Evolutionary conservation across 306 rosid genomes (phyloP).

Genomic region (Begonia masoniana): DNA sequence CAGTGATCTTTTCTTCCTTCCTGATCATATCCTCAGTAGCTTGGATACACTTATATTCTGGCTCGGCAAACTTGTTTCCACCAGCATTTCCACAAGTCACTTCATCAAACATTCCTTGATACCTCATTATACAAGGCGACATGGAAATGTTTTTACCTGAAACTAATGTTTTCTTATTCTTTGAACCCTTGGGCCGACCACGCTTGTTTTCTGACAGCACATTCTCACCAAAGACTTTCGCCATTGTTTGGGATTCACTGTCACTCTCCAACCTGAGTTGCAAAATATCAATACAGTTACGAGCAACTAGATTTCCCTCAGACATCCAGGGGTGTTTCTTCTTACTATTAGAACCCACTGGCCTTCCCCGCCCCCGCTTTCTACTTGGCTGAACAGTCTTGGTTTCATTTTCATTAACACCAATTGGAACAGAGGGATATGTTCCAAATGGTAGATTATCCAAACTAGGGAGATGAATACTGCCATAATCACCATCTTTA

Average conservation of each 20-base stretch:
- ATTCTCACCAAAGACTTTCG: not conserved
- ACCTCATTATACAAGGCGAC: conserved; percentile 12
- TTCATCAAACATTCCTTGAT: conserved; percentile 3
- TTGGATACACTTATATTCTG: conserved; percentile 7
- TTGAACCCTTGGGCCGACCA: conserved; percentile 30
- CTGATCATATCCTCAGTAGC: conserved; percentile 6
- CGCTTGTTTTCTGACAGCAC: conserved; percentile 10
- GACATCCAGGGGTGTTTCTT: not conserved
- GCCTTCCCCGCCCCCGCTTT: conserved; percentile 6
- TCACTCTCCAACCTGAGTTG: too few species aligned
- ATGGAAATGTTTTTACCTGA: not conserved
- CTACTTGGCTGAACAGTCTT: conserved; percentile 8
- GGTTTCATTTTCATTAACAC: conserved; percentile 13
- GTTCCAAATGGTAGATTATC: too few species aligned
- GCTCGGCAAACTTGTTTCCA: conserved; percentile 6
- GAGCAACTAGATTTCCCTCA: too few species aligned
- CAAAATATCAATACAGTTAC: too few species aligned
- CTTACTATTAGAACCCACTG: conserved; percentile 1
- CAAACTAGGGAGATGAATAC: too few species aligned
- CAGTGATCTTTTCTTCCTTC: conserved; percentile 10
- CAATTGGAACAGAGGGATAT: not conserved
- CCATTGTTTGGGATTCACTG: conserved; percentile 3
- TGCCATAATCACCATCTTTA: too few species aligned
- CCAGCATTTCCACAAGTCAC: conserved; percentile 8
- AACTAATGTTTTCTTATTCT: conserved; percentile 9